These are phyloP conservation scores for Colletotrichum musicola DNA, from an alignment of 2,329 filamentous ascomycete genomes.

Conservation along the genomic window DNA sequence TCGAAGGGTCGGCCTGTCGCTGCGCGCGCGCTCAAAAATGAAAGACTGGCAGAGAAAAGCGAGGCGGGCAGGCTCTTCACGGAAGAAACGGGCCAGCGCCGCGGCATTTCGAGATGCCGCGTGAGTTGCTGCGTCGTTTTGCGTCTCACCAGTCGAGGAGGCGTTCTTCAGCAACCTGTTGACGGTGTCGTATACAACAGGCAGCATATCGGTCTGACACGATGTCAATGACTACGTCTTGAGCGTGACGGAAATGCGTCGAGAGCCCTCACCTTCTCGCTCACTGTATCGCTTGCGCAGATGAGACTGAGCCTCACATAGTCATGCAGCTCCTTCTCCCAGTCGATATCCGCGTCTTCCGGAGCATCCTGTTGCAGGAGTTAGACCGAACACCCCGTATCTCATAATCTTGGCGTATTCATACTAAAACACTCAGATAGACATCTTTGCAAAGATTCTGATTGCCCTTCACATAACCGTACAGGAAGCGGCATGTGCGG, in stretches of 20 bases:
- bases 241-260: neutral
- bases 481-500: constrained; percentile 64
- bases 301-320: constrained; percentile 59
- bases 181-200: constrained; percentile 62
- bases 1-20: constrained; percentile 40
- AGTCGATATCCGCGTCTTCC: constrained; percentile 53
- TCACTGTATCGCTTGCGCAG: constrained; percentile 48
- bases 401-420: constrained; percentile 36
- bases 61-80: constrained; percentile 63
- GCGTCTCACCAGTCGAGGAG: constrained; percentile 49
- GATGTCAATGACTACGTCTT: neutral
- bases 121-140: constrained; percentile 51
- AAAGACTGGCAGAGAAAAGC: constrained; percentile 74
- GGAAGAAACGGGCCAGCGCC: constrained; percentile 59
- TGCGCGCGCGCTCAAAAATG: constrained; percentile 70
- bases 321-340: constrained; percentile 58
- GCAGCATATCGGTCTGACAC: constrained; percentile 56
- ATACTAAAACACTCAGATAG: constrained; percentile 70
- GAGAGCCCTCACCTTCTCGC: constrained; percentile 55
- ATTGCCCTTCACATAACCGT: constrained; percentile 69
- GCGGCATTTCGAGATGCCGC: constrained; percentile 61
- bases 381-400: constrained; percentile 4
- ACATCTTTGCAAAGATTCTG: constrained; percentile 70
- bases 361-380: constrained; percentile 47
- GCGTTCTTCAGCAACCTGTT: constrained; percentile 60